phyloP scores from a whole-genome alignment of 176 grass and related monocot genomes.

The Tuctoria greenei region DNA sequence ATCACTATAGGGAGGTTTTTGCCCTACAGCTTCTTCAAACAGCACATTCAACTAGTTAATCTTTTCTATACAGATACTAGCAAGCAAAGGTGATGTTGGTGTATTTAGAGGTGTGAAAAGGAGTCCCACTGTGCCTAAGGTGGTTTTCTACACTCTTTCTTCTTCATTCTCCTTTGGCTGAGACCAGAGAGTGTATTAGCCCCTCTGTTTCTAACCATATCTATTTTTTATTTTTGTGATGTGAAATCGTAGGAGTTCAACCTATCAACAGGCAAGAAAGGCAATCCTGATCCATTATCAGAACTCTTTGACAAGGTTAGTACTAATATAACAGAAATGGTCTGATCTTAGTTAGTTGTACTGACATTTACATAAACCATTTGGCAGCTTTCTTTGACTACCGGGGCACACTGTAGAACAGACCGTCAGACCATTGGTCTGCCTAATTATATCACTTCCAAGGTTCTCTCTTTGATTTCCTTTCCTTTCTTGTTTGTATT shows the following conservation, averaged over 20 bases:
- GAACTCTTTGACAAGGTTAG: conserved; percentile 82
- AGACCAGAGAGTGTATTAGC: not conserved
- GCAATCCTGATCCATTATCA: conserved; percentile 55
- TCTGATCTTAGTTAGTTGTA: not conserved
- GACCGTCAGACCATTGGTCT: conserved; percentile 27
- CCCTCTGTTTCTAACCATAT: conserved; percentile 4
- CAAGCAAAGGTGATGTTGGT: conserved; percentile 51
- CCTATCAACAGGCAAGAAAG: conserved; percentile 53
- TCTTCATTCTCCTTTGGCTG: not conserved
- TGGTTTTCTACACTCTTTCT: conserved; percentile 28
- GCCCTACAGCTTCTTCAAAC: not conserved
- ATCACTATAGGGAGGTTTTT: not conserved
- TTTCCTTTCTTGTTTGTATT: not conserved
- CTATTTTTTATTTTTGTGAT: conserved; percentile 29
- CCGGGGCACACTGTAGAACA: conserved; percentile 22
- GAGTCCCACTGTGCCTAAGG: conserved; percentile 66
- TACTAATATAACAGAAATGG: not conserved
- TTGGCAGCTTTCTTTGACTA: conserved; percentile 58
- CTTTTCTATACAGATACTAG: conserved; percentile 44
- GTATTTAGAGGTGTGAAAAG: conserved; percentile 52
- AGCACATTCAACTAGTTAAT: conserved; percentile 12
- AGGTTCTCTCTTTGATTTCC: conserved; percentile 48
- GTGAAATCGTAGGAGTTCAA: conserved; percentile 63
- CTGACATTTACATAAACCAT: conserved; percentile 1
- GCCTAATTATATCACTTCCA: conserved; percentile 43